Evolutionary conservation across 768 basidiomycete species (phyloP), one percentile per base, ranked within the genome.

Genomic region (Mycena floridula): DNA sequence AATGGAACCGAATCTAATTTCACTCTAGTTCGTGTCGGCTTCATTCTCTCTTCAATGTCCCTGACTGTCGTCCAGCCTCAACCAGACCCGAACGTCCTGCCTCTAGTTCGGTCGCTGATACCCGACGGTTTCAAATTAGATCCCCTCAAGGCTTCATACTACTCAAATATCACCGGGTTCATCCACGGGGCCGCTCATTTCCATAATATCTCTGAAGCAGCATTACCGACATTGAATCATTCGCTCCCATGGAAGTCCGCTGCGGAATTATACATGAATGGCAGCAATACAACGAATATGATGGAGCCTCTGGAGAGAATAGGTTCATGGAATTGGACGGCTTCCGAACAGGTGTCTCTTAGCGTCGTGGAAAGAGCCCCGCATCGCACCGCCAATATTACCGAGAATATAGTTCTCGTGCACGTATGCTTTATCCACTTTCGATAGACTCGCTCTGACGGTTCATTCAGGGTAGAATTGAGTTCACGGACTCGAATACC

Each of bases 101-200:
- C 75, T 21, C 58, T 88, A 26, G 61, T 82, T 23, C 64, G 74
- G 18, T 59, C 63, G 21, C 72, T 85, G 47, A 52, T 77, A 28
- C 61, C 76, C 2, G 58, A 65, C 40, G 74, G 73, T 5, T 61
- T 58, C 4, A 54, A 55, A 27, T 59, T 83, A 4, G 70, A 79
- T 49, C 69, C 76, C 4, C 48, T 53, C 16, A 44, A 53, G 26
- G 67, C 65, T 18, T 82, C 87, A 1, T 90, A 88, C 57, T 86
- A 81, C 52, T 60, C 68, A 4, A 92, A 92, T 56, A 71, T 85
- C 36, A 89, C 89, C 13, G 89, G 89, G 6, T 89, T 86, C 58
- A 72, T 87, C 46, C 81, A 80, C 43, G 86, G 85, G 3, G 65
- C 76, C 36, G 60, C 78, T 12, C 64, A 66, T 28, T 77, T 77